Evolutionary conservation across 2,329 filamentous ascomycete species (phyloP), one percentile per base, ranked within the genome.

Genomic region (Aureobasidium leucospermi): DNA sequence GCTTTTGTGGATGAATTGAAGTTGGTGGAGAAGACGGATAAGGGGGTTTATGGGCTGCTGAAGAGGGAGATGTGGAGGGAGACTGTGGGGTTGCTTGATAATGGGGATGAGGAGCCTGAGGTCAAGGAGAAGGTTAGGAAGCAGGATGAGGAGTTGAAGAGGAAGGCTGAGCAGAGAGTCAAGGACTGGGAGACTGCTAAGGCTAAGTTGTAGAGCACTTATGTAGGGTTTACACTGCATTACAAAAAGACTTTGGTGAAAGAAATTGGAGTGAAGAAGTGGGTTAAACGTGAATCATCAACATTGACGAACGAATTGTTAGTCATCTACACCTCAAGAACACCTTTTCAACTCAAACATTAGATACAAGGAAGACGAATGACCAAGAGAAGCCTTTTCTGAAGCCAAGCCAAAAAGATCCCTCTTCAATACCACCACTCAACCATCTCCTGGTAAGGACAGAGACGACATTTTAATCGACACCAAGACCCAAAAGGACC

Each of bases 1-100:
- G 71, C 68, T 15, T 78, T 92, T 52, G 76, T 91, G 15, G 70
- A 74, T 38, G 81, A 85, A 60, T 76, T 81, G 47, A 79, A 80
- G 52, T 71, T 94, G 61, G 73, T 80, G 6, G 75, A 78, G 31
- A 89, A 88, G 77, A 80, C 80, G 0, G 79, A 81, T 64, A 82
- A 80, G 36, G 84, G 84, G 10, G 82, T 88, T 29, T 93, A 90
- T 70, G 85, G 86, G 3, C 68, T 79, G 58, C 74, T 94, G 69
- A 93, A 91, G 78, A 76, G 79, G 62, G 89, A 92, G 74, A 87
- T 93, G 83, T 90, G 86, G 71, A 78, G 83, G 23, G 84, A 88
- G 69, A 81, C 83, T 6, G 69, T 90, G 36, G 79, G 71, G 15
- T 76, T 84, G 65, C 70, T 91, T 64, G 80, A 80, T 60, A 75